Evolutionary conservation across 1,284 basidiomycete species (phyloP).

Genomic region (Cerrena zonata): DNA sequence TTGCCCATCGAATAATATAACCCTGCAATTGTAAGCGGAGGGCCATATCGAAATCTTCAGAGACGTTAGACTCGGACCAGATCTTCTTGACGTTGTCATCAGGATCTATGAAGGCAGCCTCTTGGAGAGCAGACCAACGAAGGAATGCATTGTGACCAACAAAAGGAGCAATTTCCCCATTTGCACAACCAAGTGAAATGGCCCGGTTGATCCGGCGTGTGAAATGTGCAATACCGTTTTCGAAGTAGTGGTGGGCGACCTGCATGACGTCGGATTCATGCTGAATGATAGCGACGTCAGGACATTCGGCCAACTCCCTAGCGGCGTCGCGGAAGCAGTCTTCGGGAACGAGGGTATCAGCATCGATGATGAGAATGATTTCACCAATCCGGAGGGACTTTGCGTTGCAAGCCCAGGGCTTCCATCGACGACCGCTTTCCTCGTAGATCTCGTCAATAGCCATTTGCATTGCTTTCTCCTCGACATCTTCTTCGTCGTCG

Average conservation of each 20-base stretch:
- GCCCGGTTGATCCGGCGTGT: slow-evolving; percentile 73
- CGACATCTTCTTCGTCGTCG: slow-evolving; percentile 38
- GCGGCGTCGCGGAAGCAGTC: slow-evolving; percentile 84
- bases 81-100: slow-evolving; percentile 65
- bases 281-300: slow-evolving; percentile 79
- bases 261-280: slow-evolving; percentile 85
- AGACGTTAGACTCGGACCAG: slow-evolving; percentile 81
- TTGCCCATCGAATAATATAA: slow-evolving; percentile 79
- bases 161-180: slow-evolving; percentile 80
- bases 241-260: slow-evolving; percentile 81
- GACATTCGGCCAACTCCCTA: slow-evolving; percentile 69
- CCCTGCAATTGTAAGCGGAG: slow-evolving; percentile 58
- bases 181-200: slow-evolving; percentile 71
- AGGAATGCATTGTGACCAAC: slow-evolving; percentile 87
- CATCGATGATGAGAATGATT: slow-evolving; percentile 68
- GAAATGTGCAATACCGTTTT: slow-evolving; percentile 81
- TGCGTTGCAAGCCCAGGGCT: slow-evolving; percentile 62
- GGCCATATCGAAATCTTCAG: slow-evolving; percentile 78
- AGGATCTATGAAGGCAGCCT: slow-evolving; percentile 65
- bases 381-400: slow-evolving; percentile 56
- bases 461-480: slow-evolving; percentile 58
- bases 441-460: slow-evolving; percentile 65
- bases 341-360: slow-evolving; percentile 81
- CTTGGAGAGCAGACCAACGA: slow-evolving; percentile 79
- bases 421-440: slow-evolving; percentile 47